phyloP scores from a whole-genome alignment of 495 filamentous ascomycete species.

The Penicillium subrubescens region DNA sequence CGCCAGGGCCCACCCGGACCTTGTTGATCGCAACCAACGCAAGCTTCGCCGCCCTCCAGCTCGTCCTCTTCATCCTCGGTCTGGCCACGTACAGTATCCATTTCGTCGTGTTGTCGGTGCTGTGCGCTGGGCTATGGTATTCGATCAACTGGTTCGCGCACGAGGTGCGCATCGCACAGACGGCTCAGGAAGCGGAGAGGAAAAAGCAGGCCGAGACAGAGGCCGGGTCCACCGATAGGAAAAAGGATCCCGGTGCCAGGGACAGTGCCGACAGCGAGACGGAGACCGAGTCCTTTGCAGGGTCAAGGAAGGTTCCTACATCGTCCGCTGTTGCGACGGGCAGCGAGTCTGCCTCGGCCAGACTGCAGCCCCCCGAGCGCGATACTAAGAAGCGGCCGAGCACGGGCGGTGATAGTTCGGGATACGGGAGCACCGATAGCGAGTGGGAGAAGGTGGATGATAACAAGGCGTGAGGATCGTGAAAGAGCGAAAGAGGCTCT shows the following conservation, averaged over 20 bases:
- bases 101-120: slow-evolving; percentile 75
- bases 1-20: slow-evolving; percentile 82
- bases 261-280: slow-evolving; percentile 50
- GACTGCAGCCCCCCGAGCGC: slow-evolving; percentile 35
- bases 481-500: neutral
- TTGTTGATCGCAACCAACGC: slow-evolving; percentile 89
- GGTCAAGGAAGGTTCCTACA: slow-evolving; percentile 17
- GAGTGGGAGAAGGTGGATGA: slow-evolving; percentile 60
- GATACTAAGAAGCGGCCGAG: slow-evolving; percentile 46
- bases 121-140: slow-evolving; percentile 84
- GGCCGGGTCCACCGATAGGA: slow-evolving; percentile 31
- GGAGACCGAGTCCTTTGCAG: slow-evolving; percentile 45
- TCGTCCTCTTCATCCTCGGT: slow-evolving; percentile 74
- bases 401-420: slow-evolving; percentile 49
- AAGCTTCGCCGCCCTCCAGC: slow-evolving; percentile 82
- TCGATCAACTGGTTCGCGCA: slow-evolving; percentile 94
- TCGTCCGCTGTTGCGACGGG: slow-evolving; percentile 24
- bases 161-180: slow-evolving; percentile 67
- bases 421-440: slow-evolving; percentile 56
- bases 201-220: slow-evolving; percentile 35
- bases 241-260: slow-evolving; percentile 28
- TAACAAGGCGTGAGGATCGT: slow-evolving; percentile 11
- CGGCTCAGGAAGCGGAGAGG: slow-evolving; percentile 57
- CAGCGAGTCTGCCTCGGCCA: slow-evolving; percentile 26
- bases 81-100: slow-evolving; percentile 84